Evolutionary conservation across 768 basidiomycete species (phyloP).

Genomic region (Pulveroboletus sp.): DNA sequence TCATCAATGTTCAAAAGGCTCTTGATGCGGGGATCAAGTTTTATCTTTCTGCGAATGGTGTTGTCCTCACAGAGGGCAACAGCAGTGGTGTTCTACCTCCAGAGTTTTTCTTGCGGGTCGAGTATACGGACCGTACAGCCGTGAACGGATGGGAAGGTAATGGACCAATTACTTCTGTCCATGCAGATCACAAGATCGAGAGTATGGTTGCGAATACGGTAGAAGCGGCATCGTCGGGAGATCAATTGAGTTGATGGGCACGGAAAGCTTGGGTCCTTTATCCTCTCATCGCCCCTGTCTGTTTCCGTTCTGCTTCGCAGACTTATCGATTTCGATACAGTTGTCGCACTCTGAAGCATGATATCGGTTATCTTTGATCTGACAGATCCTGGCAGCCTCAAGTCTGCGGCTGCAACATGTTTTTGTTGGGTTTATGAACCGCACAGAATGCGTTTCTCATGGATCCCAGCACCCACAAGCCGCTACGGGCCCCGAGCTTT

Average conservation of each 20-base stretch:
- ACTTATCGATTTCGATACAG: no score
- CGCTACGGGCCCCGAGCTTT: no score
- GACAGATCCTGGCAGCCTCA: no score
- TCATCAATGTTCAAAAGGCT: constrained; percentile 71
- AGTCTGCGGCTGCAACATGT: no score
- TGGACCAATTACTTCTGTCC: not conserved
- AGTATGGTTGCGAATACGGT: not conserved
- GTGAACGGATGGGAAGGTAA: constrained; percentile 23
- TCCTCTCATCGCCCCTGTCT: not conserved
- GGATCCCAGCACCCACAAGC: no score
- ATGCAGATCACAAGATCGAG: not conserved
- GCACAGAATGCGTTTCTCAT: no score
- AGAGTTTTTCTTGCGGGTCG: constrained; percentile 69
- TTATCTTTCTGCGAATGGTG: constrained; percentile 81
- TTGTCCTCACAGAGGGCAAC: constrained; percentile 82
- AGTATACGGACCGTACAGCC: constrained; percentile 34
- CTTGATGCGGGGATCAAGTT: constrained; percentile 70
- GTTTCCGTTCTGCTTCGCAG: not conserved
- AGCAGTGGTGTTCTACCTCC: constrained; percentile 56
- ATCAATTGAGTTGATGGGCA: not conserved
- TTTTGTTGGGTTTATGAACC: no score
- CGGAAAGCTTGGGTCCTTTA: not conserved
- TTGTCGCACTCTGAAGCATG: no score
- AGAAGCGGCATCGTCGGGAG: not conserved
- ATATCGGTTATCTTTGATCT: no score